These are phyloP conservation scores for Cytidiella melzeri DNA, from an alignment of 768 basidiomycete species.

Conservation along the genomic window DNA sequence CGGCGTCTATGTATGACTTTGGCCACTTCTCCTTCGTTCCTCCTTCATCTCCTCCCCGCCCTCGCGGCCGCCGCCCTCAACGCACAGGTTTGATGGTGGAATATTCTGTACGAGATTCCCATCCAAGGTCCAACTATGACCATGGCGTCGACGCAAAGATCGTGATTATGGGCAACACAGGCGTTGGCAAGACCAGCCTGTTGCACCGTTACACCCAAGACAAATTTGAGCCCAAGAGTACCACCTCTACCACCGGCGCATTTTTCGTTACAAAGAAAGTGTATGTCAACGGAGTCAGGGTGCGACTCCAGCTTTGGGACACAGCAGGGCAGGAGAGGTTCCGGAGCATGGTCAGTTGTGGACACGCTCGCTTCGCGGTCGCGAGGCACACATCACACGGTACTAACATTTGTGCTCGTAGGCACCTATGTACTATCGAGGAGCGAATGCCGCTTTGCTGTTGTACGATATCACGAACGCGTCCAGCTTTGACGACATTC, in stretches of 20 bases:
- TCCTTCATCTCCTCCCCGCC: too few relatives aligned
- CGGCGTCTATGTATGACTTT: too few relatives aligned
- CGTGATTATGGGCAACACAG: conserved; percentile 88
- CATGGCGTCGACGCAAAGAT: conserved; percentile 92
- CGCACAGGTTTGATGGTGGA: conserved; percentile 43
- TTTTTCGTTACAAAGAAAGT: conserved; percentile 94
- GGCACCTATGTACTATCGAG: conserved; percentile 97
- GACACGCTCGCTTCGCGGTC: not conserved
- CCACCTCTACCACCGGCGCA: conserved; percentile 87
- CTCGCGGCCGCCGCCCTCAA: conserved; percentile 37
- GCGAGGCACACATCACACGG: not conserved
- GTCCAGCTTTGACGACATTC: conserved; percentile 83
- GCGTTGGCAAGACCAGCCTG: conserved; percentile 90
- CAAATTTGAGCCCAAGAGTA: conserved; percentile 83
- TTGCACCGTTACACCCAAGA: conserved; percentile 87
- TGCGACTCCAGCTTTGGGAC: conserved; percentile 87
- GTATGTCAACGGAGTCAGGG: conserved; percentile 76
- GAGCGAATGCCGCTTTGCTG: conserved; percentile 89
- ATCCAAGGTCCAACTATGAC: conserved; percentile 64
- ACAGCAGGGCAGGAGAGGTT: conserved; percentile 93
- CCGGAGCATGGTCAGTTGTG: conserved; percentile 68
- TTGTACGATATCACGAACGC: conserved; percentile 94
- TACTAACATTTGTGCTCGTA: conserved; percentile 26
- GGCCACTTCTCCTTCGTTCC: conserved; percentile 23
- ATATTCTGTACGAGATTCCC: conserved; percentile 58